phyloP scores from a whole-genome alignment of 2,329 filamentous ascomycete genomes.

The Aspergillus sclerotialis region DNA sequence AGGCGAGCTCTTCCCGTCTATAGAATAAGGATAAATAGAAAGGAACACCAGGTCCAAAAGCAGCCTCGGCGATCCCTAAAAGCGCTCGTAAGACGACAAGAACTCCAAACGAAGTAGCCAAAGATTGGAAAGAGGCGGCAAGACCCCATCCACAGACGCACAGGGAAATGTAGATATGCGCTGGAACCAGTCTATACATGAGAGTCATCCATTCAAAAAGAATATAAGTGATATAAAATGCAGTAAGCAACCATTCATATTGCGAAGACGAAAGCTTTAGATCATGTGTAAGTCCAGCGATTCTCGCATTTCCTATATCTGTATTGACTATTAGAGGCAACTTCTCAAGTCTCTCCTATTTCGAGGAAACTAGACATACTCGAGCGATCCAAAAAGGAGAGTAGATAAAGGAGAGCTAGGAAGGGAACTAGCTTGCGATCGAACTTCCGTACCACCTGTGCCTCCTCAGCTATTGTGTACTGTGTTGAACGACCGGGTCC shows the following conservation, averaged over 20 bases:
- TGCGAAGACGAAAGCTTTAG: slow-evolving; percentile 48
- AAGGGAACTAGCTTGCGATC: slow-evolving; percentile 73
- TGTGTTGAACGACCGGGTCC: slow-evolving; percentile 18
- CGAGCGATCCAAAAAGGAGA: slow-evolving; percentile 79
- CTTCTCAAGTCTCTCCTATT: neutral
- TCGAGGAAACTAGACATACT: slow-evolving; percentile 47
- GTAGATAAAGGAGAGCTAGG: slow-evolving; percentile 72
- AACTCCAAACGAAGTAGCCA: slow-evolving; percentile 56
- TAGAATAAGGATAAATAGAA: slow-evolving; percentile 61
- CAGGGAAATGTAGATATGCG: slow-evolving; percentile 54
- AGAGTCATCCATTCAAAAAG: slow-evolving; percentile 61
- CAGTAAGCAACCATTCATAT: slow-evolving; percentile 56
- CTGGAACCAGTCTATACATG: slow-evolving; percentile 53
- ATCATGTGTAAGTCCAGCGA: slow-evolving; percentile 51
- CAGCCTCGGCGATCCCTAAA: slow-evolving; percentile 54
- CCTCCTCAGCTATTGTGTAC: slow-evolving; percentile 60
- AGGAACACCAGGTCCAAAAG: slow-evolving; percentile 57
- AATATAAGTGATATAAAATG: slow-evolving; percentile 60
- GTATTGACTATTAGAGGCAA: neutral
- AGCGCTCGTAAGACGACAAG: slow-evolving; percentile 40
- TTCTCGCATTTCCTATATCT: slow-evolving; percentile 58
- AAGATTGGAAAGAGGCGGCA: slow-evolving; percentile 65
- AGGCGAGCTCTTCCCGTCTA: slow-evolving; percentile 65
- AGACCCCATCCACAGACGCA: slow-evolving; percentile 72
- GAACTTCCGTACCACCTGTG: slow-evolving; percentile 63